Percentiles rank a stretch among this genome's conserved stretches.
Conservation (phyloP, 2,329 filamentous ascomycete genomes). For the Aspergillus bombycis region DNA sequence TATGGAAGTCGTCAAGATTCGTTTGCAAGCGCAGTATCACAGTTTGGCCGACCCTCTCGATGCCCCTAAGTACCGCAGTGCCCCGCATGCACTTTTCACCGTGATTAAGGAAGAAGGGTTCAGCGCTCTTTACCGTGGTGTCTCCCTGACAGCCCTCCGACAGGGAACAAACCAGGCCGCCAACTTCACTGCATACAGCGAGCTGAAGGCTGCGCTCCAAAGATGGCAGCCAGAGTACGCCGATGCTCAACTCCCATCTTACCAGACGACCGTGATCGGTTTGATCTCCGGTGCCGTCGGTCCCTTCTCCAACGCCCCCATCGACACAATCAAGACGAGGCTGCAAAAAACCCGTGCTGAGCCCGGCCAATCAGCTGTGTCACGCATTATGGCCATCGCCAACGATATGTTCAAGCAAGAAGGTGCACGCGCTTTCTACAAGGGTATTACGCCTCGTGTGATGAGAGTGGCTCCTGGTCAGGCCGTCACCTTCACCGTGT, state of each 20-base stretch:
- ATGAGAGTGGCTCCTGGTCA: constrained; percentile 98
- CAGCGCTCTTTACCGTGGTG: constrained; percentile 87
- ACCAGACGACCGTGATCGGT: constrained; percentile 89
- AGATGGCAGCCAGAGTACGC: constrained; percentile 70
- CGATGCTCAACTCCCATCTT: constrained; percentile 71
- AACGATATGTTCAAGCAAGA: constrained; percentile 91
- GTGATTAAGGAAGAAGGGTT: constrained; percentile 89
- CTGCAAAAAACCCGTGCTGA: constrained; percentile 87
- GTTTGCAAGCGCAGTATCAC: constrained; percentile 96
- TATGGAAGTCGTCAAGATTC: constrained; percentile 99
- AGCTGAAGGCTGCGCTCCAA: constrained; percentile 82
- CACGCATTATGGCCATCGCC: constrained; percentile 77
- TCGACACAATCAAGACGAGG: constrained; percentile 98
- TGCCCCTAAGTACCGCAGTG: constrained; percentile 95
- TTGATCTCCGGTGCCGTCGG: constrained; percentile 93
- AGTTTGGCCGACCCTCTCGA: constrained; percentile 96
- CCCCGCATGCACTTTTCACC: constrained; percentile 79
- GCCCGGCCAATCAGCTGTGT: constrained; percentile 77
- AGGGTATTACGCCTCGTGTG: constrained; percentile 95
- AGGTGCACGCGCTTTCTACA: constrained; percentile 93
- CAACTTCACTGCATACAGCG: constrained; percentile 97
- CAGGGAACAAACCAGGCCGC: constrained; percentile 98
- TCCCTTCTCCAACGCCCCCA: constrained; percentile 92
- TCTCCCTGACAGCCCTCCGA: constrained; percentile 86
- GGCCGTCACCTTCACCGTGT: constrained; percentile 75